Base-by-base conservation (phyloP, 495 filamentous ascomycete species). In the Neurospora terricola region DNA sequence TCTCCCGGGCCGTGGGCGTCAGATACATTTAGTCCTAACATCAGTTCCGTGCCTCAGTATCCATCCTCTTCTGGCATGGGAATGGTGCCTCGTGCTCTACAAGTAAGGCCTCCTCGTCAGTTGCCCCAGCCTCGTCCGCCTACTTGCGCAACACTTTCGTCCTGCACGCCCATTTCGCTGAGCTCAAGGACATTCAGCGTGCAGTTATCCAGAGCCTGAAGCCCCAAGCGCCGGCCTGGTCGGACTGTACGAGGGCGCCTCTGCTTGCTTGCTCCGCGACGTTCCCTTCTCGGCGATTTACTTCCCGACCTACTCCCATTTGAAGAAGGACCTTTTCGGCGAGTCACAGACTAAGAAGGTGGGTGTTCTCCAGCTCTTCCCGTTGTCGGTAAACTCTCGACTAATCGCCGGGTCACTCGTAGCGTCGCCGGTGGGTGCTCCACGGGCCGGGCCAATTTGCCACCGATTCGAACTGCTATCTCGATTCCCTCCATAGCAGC, bases 261-360 rank as follows among this genome's bases (percentile, higher is more conserved):
- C 34, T 34, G 34, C 34, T 34, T 34, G 34, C 34, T 34, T 3
- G 30, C 30, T 2, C 30, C 94, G 96, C 72, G 96, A 98, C 80
- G 93, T 98, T 7, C 96, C 96, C 6, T 99, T 99, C 86, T 97
- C 94, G 68, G 94, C 93, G 72, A 98, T 99, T 79, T 99, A 99
- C 85, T 99, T 99, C 89, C 95, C 96, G 10, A 92, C 93, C 27
- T 99, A 99, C 84, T 90, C 89, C 74, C 96, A 99, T 81, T 84
- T 99, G 70, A 99, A 99, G 86, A 87, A 89, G 77, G 95, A 97
- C 82, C 86, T 92, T 79, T 98, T 98, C 77, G 96, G 96, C 82
- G 96, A 99, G 82, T 88, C 90, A 12, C 86, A 86, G n/a, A 92
- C 89, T 68, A 93, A 97, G 84, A 94, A 93, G 80, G 92, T 98